A percentile compares a stretch with the other conserved stretches of the same genome.
Conservation (phyloP, 1,284 basidiomycete species). For the Puccinia polysora region DNA sequence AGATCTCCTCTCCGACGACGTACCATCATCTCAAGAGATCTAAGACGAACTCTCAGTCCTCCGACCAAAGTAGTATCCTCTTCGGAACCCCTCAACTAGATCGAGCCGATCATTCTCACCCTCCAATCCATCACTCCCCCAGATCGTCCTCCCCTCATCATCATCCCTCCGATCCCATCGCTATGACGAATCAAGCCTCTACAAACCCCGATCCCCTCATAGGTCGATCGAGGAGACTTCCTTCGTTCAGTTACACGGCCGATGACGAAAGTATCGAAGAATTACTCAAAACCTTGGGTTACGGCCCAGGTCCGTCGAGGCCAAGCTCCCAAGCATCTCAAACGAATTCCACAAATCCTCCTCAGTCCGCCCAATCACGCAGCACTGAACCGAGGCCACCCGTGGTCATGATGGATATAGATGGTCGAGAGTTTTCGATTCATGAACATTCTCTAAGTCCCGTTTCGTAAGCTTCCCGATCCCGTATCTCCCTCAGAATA, state of each 20-base stretch:
- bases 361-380: neutral
- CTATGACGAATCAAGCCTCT: too few species aligned
- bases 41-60: neutral
- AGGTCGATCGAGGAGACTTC: conserved; percentile 11
- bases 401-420: conserved; percentile 29
- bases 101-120: neutral
- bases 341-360: neutral
- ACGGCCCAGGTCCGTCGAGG: conserved; percentile 2
- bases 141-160: too few species aligned
- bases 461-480: conserved; percentile 29
- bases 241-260: conserved; percentile 25
- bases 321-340: neutral
- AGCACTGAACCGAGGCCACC: neutral
- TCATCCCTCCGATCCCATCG: too few species aligned
- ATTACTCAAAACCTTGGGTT: conserved; percentile 32
- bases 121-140: neutral
- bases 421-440: conserved; percentile 36
- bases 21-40: too few species aligned
- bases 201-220: too few species aligned
- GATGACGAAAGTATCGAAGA: conserved; percentile 42
- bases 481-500: neutral
- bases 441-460: conserved; percentile 44
- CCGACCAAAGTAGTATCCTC: neutral
- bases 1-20: neutral
- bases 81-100: neutral